Base-by-base conservation (phyloP, 2,329 filamentous ascomycete genomes). In the Sporothrix pseudoabietina region DNA sequence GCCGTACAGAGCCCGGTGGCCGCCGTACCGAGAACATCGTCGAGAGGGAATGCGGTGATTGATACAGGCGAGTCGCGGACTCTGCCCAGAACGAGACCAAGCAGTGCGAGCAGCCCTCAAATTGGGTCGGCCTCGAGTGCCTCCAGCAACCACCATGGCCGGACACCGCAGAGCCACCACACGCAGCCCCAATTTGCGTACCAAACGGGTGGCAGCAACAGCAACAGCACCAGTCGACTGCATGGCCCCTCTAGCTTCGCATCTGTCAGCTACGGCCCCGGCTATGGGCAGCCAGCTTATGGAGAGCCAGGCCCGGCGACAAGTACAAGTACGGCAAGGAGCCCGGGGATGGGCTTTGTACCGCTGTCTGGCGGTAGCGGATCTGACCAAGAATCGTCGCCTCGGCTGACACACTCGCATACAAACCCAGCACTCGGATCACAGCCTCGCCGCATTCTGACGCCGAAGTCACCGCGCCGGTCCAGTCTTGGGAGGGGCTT, bases 391-490 rank as follows among this genome's bases (percentile, higher is more conserved):
- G 78, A 77, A 41, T 82, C 81, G 19, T 80, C 82, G 8, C 76
- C 77, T 1, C 44, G 26, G 10, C 73, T 76, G 10, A 52, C 71
- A 32, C 80, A 81, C 32, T 78, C 79, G 32, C 79, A 79, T 71
- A 69, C 49, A n/a, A 57, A 22, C 3, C 77, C 79, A 0, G 76
- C 79, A 6, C 75, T 81, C 32, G 79, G 78, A 72, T 77, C 71
- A 68, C 77, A 69, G 71, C 81, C 72, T 4, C 70, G 76, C 75
- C 85, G 85, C 47, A 85, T 88, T n/a, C 78, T 89, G 74, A 89
- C 87, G 12, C 87, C 89, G 0, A 84, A 85, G 75, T 90, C 89
- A 10, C 88, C 88, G 55, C 85, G 88, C 75, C 83, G 86, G 35
- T 82, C 85, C 22, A 89, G 86, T 77, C 77, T 87, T 14, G 83